Conservation (phyloP, 2,329 filamentous ascomycete genomes). For the Colletotrichum ledebouriae region DNA sequence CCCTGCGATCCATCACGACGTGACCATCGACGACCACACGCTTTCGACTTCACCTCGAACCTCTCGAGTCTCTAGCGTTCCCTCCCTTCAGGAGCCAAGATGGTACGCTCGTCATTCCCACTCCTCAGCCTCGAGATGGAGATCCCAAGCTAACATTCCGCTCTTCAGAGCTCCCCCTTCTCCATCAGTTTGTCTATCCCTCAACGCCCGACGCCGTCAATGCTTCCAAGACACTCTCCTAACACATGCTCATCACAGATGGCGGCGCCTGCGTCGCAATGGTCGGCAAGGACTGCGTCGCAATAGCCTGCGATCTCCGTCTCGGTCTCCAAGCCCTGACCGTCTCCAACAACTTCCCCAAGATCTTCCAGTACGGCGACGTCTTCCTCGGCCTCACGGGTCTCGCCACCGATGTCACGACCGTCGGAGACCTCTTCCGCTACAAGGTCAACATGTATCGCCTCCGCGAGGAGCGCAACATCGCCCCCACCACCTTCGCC, state of each 20-base stretch:
- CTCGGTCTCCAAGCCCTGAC: conserved; percentile 97
- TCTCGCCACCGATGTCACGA: conserved; percentile 94
- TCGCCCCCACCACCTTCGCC: conserved; percentile 93
- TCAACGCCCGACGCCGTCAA: conserved; percentile 29
- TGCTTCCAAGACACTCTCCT: conserved; percentile 41
- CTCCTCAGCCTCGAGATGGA: conserved; percentile 42
- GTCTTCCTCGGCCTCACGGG: conserved; percentile 96
- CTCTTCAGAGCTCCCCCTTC: conserved; percentile 84
- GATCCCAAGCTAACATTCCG: conserved; percentile 50
- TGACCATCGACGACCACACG: not conserved
- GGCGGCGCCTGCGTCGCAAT: conserved; percentile 98
- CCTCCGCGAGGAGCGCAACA: conserved; percentile 96
- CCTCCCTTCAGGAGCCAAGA: conserved; percentile 44
- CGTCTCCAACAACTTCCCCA: conserved; percentile 99
- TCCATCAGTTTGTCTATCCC: conserved; percentile 81
- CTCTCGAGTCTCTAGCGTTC: conserved; percentile 18
- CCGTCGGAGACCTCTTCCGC: conserved; percentile 96
- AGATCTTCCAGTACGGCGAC: conserved; percentile 97
- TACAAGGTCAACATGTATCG: conserved; percentile 99
- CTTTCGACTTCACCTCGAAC: conserved; percentile 7
- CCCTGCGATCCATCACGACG: conserved; percentile 26
- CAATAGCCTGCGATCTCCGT: conserved; percentile 98
- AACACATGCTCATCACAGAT: conserved; percentile 58
- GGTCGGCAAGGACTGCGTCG: conserved; percentile 99
- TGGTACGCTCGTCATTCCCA: conserved; percentile 41